Conservation (phyloP, 1,139 yeast genomes). For the Kluyveromyces marxianus region DNA sequence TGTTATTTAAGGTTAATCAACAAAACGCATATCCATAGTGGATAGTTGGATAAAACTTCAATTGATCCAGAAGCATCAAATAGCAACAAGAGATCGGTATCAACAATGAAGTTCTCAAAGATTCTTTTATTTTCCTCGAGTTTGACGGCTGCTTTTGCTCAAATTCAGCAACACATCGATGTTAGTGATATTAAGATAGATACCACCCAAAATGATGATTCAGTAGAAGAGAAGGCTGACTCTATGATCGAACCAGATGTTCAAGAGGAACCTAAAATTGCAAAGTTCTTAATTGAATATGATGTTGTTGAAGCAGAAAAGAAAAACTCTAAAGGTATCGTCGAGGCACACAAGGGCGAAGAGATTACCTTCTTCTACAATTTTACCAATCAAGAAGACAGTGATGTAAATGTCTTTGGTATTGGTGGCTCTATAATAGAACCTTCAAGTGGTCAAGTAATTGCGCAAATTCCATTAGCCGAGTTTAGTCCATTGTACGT, state of each 20-base stretch:
- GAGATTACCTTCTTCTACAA: slow-evolving; percentile 47
- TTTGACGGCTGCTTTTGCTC: not conserved
- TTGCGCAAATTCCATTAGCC: slow-evolving; percentile 58
- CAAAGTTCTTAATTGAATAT: slow-evolving; percentile 37
- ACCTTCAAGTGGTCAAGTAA: slow-evolving; percentile 43
- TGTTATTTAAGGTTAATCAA: not conserved
- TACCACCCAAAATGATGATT: not conserved
- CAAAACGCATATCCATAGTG: too few species aligned
- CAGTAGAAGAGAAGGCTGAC: not conserved
- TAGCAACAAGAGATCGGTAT: too few species aligned
- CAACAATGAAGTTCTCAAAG: not conserved
- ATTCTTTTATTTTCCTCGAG: not conserved
- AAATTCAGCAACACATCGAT: not conserved
- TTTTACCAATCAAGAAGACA: slow-evolving; percentile 51
- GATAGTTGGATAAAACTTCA: too few species aligned
- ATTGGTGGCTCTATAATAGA: slow-evolving; percentile 66
- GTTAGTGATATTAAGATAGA: too few species aligned
- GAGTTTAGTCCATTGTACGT: slow-evolving; percentile 56
- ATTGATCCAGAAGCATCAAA: too few species aligned
- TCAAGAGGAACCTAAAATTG: slow-evolving; percentile 5
- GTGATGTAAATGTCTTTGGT: slow-evolving; percentile 53
- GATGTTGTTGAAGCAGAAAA: slow-evolving; percentile 35
- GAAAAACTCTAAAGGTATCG: slow-evolving; percentile 28
- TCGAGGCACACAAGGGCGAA: slow-evolving; percentile 42
- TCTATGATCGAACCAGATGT: not conserved